Percentiles rank a stretch among this genome's conserved stretches.
Evolutionary conservation across 768 basidiomycete genomes (phyloP).

Genomic region (Lanmaoa rubissima): DNA sequence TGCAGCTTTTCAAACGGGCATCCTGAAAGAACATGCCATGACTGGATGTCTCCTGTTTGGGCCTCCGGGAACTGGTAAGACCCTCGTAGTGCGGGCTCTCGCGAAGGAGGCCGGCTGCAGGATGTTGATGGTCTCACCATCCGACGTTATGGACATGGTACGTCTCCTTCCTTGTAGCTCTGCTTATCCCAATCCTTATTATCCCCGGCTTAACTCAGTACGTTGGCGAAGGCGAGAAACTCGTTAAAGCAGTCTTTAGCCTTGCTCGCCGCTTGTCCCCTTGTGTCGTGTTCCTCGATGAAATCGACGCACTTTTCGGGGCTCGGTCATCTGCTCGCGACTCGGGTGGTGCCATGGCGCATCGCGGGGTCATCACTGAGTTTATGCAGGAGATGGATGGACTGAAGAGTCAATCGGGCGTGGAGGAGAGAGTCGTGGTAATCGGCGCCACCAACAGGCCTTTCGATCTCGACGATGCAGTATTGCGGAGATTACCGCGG

Average conservation of each 20-base stretch:
- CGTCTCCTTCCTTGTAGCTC: conserved; percentile 15
- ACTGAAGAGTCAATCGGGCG: conserved; percentile 52
- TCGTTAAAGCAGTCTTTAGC: conserved; percentile 85
- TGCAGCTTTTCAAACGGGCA: conserved; percentile 81
- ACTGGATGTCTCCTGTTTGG: conserved; percentile 90
- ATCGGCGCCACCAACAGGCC: conserved; percentile 94
- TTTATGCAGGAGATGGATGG: conserved; percentile 99
- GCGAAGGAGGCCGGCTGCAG: conserved; percentile 93
- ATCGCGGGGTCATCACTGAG: conserved; percentile 85
- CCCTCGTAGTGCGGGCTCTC: conserved; percentile 82
- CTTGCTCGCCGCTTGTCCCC: conserved; percentile 84
- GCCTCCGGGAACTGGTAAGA: conserved; percentile 92
- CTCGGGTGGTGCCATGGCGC: conserved; percentile 76
- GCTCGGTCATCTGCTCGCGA: conserved; percentile 77
- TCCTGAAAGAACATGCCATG: conserved; percentile 89
- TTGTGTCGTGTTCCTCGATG: conserved; percentile 92
- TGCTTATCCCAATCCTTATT: background rate
- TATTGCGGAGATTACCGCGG: conserved; percentile 83
- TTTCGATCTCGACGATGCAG: conserved; percentile 89
- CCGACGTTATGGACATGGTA: conserved; percentile 97
- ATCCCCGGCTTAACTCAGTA: conserved; percentile 47
- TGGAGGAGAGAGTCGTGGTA: conserved; percentile 80
- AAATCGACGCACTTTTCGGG: conserved; percentile 91
- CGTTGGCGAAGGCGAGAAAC: conserved; percentile 86
- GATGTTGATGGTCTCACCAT: conserved; percentile 88